phyloP scores from a whole-genome alignment of 345 rosid genomes.

The Linum tenue region DNA sequence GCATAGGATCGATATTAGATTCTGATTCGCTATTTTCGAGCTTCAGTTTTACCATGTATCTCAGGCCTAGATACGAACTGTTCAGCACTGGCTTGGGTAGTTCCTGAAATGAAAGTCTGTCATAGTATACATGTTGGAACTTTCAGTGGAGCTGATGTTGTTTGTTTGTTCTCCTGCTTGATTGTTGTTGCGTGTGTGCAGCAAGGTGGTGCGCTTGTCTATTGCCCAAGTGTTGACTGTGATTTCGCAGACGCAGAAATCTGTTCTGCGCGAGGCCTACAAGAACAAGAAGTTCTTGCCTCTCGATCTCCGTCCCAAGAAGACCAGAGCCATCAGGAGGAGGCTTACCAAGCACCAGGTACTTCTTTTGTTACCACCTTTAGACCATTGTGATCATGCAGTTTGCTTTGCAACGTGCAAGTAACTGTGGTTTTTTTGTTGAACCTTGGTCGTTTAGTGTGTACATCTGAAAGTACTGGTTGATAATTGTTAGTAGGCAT shows the following conservation, averaged over 20 bases:
- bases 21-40: too few relatives aligned
- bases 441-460: not conserved
- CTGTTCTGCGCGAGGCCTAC: not conserved
- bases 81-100: not conserved
- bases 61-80: not conserved
- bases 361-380: not conserved
- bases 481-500: too few relatives aligned
- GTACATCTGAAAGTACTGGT: too few relatives aligned
- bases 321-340: conserved; percentile 6
- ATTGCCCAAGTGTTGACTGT: conserved; percentile 2
- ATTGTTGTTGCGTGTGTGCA: not conserved
- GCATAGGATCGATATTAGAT: too few relatives aligned
- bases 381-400: not conserved
- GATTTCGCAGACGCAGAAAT: conserved; percentile 3
- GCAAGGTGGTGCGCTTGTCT: conserved; percentile 2
- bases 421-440: too few relatives aligned
- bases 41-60: too few relatives aligned
- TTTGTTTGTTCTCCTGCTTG: not conserved
- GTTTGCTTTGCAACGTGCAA: not conserved
- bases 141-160: not conserved
- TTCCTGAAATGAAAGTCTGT: too few relatives aligned
- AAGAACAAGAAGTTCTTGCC: conserved; percentile 7
- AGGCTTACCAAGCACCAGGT: conserved; percentile 8
- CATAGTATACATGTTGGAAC: not conserved
- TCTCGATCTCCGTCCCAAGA: conserved; percentile 3